These are phyloP conservation scores for Gymnopilus dilepis DNA, from an alignment of 768 basidiomycete genomes.

Conservation along the genomic window DNA sequence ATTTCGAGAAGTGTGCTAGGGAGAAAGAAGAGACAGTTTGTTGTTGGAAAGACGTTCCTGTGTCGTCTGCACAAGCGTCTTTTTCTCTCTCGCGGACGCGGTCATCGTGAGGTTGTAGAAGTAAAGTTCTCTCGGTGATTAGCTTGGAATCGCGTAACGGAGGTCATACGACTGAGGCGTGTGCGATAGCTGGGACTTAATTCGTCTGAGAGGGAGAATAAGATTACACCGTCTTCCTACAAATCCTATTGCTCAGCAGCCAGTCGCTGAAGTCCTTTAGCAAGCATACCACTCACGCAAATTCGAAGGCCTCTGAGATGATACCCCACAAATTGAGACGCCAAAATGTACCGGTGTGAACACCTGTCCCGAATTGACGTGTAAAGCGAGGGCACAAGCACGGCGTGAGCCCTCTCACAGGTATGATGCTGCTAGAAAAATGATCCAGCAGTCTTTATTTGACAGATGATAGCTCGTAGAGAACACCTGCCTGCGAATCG, in stretches of 20 bases:
- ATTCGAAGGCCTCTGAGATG: slow-evolving; percentile 3
- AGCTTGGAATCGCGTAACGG: not conserved
- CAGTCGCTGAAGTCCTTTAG: not conserved
- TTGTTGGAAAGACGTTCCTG: not conserved
- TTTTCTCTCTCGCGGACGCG: not conserved
- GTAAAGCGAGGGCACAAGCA: not conserved
- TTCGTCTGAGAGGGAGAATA: not conserved
- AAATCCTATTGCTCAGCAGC: not conserved
- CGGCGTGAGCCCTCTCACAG: slow-evolving; percentile 7
- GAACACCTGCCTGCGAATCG: slow-evolving; percentile 9
- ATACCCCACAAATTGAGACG: not conserved
- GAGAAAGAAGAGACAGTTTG: not conserved
- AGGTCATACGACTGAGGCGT: not conserved
- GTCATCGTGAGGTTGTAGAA: slow-evolving; percentile 3
- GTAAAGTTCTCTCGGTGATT: slow-evolving; percentile 1
- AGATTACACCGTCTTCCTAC: not conserved
- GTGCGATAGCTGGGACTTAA: not conserved
- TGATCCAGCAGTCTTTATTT: slow-evolving; percentile 11
- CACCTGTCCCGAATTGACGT: slow-evolving; percentile 11
- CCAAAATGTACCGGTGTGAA: slow-evolving; percentile 5
- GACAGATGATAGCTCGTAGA: slow-evolving; percentile 9
- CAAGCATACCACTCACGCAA: not conserved
- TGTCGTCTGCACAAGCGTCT: not conserved
- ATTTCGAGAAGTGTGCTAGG: slow-evolving; percentile 16
- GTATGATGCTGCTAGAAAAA: slow-evolving; percentile 5